Conservation (phyloP, 1,284 basidiomycete genomes). For the Trametes polyzona region DNA sequence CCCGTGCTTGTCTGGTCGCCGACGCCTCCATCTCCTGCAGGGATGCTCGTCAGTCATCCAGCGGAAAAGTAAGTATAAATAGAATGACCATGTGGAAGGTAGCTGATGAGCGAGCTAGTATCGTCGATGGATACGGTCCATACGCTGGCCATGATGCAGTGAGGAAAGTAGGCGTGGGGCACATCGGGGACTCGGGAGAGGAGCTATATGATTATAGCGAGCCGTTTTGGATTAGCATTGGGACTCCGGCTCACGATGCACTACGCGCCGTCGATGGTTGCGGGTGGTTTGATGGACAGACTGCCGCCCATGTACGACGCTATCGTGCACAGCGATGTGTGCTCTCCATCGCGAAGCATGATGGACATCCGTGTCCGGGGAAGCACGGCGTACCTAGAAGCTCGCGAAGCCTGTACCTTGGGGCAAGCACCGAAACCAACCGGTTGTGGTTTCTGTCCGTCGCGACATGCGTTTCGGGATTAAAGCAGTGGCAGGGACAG, state of each 20-base stretch:
- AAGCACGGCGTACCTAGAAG: background rate
- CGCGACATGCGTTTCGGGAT: background rate
- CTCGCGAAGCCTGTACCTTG: no score
- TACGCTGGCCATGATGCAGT: background rate
- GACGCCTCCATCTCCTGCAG: constrained; percentile 29
- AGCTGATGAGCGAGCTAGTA: constrained; percentile 28
- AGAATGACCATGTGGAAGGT: constrained; percentile 28
- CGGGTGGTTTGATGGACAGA: background rate
- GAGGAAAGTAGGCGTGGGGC: background rate
- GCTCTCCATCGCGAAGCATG: background rate
- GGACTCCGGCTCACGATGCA: background rate
- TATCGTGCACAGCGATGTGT: background rate
- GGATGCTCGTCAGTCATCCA: background rate
- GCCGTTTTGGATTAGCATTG: background rate
- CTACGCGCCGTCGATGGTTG: background rate
- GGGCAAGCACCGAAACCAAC: no score
- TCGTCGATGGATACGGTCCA: constrained; percentile 33
- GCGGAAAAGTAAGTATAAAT: background rate
- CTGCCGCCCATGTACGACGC: background rate
- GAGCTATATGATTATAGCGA: background rate
- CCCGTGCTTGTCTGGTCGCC: constrained; percentile 25
- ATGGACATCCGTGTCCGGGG: background rate
- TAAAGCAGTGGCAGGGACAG: background rate
- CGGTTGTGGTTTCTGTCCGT: background rate
- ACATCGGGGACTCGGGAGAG: background rate